A percentile compares a stretch with the other conserved stretches of the same genome.
Evolutionary conservation across 1,284 basidiomycete genomes (phyloP).

Genomic region (Puccinia polysora): DNA sequence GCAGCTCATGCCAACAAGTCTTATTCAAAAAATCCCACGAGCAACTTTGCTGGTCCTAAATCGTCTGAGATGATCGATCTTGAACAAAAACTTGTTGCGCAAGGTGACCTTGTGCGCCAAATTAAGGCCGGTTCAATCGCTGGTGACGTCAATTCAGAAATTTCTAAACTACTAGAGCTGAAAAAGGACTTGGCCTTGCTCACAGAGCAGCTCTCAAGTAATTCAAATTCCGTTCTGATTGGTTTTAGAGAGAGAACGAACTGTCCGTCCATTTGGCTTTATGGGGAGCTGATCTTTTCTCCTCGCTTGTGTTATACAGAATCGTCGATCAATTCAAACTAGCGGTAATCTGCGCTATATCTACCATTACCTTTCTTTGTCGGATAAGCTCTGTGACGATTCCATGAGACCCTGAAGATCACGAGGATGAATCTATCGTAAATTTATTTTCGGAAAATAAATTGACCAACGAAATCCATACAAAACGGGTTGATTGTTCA

Average conservation of each 20-base stretch:
- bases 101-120: slow-evolving; percentile 66
- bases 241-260: too few species aligned
- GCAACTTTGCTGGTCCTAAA: slow-evolving; percentile 58
- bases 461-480: too few species aligned
- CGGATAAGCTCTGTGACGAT: too few species aligned
- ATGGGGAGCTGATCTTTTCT: neutral
- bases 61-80: slow-evolving; percentile 63
- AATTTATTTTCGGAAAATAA: too few species aligned
- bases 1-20: neutral
- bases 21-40: neutral
- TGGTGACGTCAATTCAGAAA: slow-evolving; percentile 56
- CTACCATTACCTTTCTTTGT: neutral
- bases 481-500: too few species aligned
- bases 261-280: too few species aligned
- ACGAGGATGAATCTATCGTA: too few species aligned
- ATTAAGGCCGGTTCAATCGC: slow-evolving; percentile 65
- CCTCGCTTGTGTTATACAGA: neutral
- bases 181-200: slow-evolving; percentile 64
- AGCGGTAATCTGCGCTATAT: neutral
- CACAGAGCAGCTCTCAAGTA: slow-evolving; percentile 44
- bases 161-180: slow-evolving; percentile 58
- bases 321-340: neutral
- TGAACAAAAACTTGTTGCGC: slow-evolving; percentile 67
- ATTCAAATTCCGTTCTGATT: too few species aligned
- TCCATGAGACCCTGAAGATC: too few species aligned